Evolutionary conservation across 805 yeast genomes (phyloP).

Genomic region (Lipomyces sp.): DNA sequence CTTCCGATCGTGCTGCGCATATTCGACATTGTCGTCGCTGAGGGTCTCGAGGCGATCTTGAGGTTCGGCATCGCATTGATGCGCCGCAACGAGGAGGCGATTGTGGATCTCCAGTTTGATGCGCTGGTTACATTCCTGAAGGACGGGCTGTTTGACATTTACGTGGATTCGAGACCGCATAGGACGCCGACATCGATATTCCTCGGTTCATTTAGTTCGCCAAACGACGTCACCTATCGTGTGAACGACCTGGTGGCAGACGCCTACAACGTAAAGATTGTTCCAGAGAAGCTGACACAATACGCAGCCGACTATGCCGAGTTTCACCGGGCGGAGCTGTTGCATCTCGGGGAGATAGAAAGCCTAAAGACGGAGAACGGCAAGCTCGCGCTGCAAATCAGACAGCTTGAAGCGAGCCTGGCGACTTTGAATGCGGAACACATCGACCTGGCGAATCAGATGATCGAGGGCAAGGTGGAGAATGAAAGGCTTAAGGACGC

Average conservation of each 20-base stretch:
- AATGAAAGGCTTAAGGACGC: conserved; percentile 76
- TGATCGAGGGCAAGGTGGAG: conserved; percentile 74
- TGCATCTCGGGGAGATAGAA: conserved; percentile 61
- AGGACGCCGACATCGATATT: neutral
- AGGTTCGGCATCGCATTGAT: conserved; percentile 81
- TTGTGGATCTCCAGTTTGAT: conserved; percentile 69
- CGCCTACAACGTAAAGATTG: conserved; percentile 67
- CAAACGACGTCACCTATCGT: conserved; percentile 44
- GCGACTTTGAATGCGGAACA: conserved; percentile 76
- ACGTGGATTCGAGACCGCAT: conserved; percentile 42
- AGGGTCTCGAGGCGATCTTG: conserved; percentile 83
- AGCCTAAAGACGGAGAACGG: conserved; percentile 62
- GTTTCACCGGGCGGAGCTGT: conserved; percentile 63
- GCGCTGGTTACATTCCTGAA: conserved; percentile 71
- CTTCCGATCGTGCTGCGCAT: conserved; percentile 81
- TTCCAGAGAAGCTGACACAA: conserved; percentile 68
- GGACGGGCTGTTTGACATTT: conserved; percentile 71
- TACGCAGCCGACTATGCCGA: conserved; percentile 73
- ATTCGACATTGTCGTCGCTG: conserved; percentile 82
- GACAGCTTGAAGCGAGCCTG: conserved; percentile 66
- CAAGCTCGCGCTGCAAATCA: conserved; percentile 65
- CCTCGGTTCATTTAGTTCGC: conserved; percentile 4
- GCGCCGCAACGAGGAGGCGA: conserved; percentile 58
- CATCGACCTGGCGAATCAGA: conserved; percentile 77
- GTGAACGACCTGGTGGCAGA: conserved; percentile 74